These are phyloP conservation scores for Cucurbita maxima DNA, from an alignment of 306 rosid genomes.

Conservation along the genomic window DNA sequence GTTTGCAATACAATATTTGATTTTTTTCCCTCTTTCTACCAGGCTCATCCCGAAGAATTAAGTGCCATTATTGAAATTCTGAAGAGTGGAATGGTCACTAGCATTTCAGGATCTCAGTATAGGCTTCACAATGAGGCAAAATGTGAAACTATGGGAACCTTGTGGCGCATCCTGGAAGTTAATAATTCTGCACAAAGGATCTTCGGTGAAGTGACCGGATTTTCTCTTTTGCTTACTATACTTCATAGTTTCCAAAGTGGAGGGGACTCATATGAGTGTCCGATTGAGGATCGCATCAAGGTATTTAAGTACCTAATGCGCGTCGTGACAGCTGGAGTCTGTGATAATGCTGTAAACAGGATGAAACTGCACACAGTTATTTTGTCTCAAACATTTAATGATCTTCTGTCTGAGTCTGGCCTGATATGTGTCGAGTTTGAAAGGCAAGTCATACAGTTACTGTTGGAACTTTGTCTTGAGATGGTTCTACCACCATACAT, in stretches of 20 bases:
- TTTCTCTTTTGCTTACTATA: slow-evolving; percentile 90
- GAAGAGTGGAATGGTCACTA: slow-evolving; percentile 90
- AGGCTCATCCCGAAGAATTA: slow-evolving; percentile 94
- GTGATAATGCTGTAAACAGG: slow-evolving; percentile 68
- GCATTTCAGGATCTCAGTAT: slow-evolving; percentile 71
- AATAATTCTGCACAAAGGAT: slow-evolving; percentile 66
- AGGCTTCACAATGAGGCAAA: slow-evolving; percentile 73
- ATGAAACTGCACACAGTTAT: slow-evolving; percentile 60
- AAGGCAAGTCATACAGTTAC: slow-evolving; percentile 83
- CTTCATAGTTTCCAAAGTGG: slow-evolving; percentile 90
- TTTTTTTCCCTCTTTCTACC: slow-evolving; percentile 16
- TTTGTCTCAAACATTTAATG: slow-evolving; percentile 81
- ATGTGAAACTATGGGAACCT: slow-evolving; percentile 86
- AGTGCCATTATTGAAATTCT: slow-evolving; percentile 78
- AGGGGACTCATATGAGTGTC: slow-evolving; percentile 36
- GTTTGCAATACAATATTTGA: slow-evolving; percentile 10
- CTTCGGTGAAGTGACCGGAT: slow-evolving; percentile 96
- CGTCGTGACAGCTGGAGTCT: slow-evolving; percentile 69
- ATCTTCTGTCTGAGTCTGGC: slow-evolving; percentile 87
- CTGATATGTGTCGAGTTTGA: slow-evolving; percentile 79
- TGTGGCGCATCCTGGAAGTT: slow-evolving; percentile 82
- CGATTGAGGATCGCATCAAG: slow-evolving; percentile 37
- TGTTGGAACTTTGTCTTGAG: slow-evolving; percentile 91
- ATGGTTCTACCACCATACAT: slow-evolving; percentile 68
- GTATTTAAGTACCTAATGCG: slow-evolving; percentile 64